Conservation (phyloP, 1,284 basidiomycete species). For the Neonothopanus nambi region DNA sequence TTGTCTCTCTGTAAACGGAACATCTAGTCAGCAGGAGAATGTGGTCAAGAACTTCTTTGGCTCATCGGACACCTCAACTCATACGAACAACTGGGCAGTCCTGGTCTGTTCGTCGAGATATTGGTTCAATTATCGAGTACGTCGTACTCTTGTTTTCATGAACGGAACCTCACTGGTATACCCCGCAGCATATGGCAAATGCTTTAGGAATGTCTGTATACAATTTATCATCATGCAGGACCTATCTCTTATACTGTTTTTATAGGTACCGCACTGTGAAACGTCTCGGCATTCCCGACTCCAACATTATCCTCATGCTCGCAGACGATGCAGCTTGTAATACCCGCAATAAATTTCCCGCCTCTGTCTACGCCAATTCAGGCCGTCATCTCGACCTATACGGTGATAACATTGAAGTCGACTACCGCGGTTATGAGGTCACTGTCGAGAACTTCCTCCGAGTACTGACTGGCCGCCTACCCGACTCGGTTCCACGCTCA, state of each 20-base stretch:
- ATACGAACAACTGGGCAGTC: conserved; percentile 99
- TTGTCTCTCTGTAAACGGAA: background rate
- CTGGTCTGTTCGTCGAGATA: conserved; percentile 92
- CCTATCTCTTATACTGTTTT: too few relatives aligned
- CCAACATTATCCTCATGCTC: conserved; percentile 98
- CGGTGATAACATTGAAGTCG: conserved; percentile 96
- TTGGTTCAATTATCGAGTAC: conserved; percentile 98
- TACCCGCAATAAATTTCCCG: conserved; percentile 88
- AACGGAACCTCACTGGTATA: conserved; percentile 5
- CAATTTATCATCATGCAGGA: too few relatives aligned
- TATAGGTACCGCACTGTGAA: conserved; percentile 96
- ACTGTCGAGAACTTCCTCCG: conserved; percentile 96
- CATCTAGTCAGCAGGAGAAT: conserved; percentile 13
- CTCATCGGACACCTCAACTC: conserved; percentile 27
- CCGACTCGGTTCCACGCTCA: conserved; percentile 78
- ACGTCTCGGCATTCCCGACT: conserved; percentile 95
- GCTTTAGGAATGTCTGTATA: conserved; percentile 85
- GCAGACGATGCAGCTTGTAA: conserved; percentile 98
- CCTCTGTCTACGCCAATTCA: conserved; percentile 85
- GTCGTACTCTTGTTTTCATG: conserved; percentile 28
- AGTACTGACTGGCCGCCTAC: conserved; percentile 62
- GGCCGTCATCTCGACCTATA: conserved; percentile 86
- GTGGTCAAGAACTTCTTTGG: conserved; percentile 29
- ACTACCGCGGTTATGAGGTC: conserved; percentile 97
- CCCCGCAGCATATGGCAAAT: conserved; percentile 90